Conservation (phyloP, 2,329 filamentous ascomycete species). For the Botrytis cinerea region DNA sequence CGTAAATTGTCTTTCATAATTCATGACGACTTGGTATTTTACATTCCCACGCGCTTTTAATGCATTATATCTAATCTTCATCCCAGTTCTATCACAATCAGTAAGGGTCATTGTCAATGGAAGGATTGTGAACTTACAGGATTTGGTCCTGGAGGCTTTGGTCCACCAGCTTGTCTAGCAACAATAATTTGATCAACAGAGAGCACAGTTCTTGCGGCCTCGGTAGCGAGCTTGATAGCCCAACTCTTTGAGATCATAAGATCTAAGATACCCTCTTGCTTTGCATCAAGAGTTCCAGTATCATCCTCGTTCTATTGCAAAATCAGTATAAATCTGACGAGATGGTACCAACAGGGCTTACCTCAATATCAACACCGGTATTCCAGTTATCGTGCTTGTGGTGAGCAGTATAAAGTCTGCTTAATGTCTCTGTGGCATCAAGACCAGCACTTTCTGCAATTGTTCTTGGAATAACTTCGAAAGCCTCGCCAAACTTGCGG, state of each 20-base stretch:
- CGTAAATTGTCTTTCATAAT: conserved; percentile 25
- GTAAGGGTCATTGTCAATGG: conserved; percentile 11
- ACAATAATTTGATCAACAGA: conserved; percentile 99
- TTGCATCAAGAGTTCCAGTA: conserved; percentile 80
- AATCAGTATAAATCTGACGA: conserved; percentile 27
- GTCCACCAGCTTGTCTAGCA: conserved; percentile 92
- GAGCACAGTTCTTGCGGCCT: conserved; percentile 88
- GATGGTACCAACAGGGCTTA: conserved; percentile 41
- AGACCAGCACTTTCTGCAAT: conserved; percentile 93
- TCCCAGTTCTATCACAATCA: conserved; percentile 42
- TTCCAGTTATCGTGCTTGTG: conserved; percentile 85
- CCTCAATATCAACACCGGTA: conserved; percentile 91
- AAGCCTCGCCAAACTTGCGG: conserved; percentile 95
- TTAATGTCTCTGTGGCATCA: conserved; percentile 95
- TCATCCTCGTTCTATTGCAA: conserved; percentile 66
- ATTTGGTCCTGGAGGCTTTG: conserved; percentile 94
- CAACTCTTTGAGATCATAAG: conserved; percentile 89
- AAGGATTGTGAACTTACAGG: conserved; percentile 48
- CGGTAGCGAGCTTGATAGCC: conserved; percentile 96
- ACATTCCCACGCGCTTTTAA: conserved; percentile 36
- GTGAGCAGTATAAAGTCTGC: conserved; percentile 89
- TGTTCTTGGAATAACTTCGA: conserved; percentile 93
- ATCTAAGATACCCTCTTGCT: conserved; percentile 87
- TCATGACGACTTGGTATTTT: conserved; percentile 36
- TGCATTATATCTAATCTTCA: conserved; percentile 42